A percentile compares a stretch with the other conserved stretches of the same genome.
Conservation (phyloP, 768 basidiomycete genomes). For the Rhizopogon vinicolor region DNA sequence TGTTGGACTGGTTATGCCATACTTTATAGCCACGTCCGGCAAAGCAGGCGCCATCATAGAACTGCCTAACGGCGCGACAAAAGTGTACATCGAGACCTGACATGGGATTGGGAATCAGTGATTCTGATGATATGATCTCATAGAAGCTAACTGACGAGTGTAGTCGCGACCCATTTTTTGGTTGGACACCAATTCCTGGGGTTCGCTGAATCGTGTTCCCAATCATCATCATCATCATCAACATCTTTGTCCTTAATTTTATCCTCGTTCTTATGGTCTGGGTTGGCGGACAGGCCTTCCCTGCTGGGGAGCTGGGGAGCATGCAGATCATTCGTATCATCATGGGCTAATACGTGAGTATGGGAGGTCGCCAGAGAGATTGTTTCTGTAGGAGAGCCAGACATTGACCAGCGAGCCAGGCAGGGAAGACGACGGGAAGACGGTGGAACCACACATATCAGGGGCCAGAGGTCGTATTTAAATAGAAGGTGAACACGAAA, state of each 20-base stretch:
- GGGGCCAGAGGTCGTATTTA: too few relatives aligned
- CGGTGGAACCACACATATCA: too few relatives aligned
- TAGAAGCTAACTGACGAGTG: constrained; percentile 46
- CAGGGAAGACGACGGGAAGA: too few relatives aligned
- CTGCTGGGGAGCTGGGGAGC: constrained; percentile 3
- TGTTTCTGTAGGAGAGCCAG: too few relatives aligned
- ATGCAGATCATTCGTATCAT: too few relatives aligned
- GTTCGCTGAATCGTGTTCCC: constrained; percentile 56
- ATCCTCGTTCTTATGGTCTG: constrained; percentile 38
- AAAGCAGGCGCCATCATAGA: constrained; percentile 74
- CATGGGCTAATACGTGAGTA: too few relatives aligned
- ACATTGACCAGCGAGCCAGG: too few relatives aligned
- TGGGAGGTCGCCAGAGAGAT: too few relatives aligned
- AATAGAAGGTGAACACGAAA: too few relatives aligned
- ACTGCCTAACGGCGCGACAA: constrained; percentile 43
- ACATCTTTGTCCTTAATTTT: constrained; percentile 28
- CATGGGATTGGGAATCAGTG: neutral
- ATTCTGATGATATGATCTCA: constrained; percentile 19
- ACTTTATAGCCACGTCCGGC: constrained; percentile 48
- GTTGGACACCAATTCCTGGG: constrained; percentile 59
- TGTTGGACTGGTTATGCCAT: constrained; percentile 47
- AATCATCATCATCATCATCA: constrained; percentile 32
- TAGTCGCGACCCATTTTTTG: constrained; percentile 53
- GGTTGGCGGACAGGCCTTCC: constrained; percentile 41
- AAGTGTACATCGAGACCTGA: constrained; percentile 61